Base-by-base conservation (phyloP, 2,329 filamentous ascomycete genomes). In the Talaromyces verruculosus region DNA sequence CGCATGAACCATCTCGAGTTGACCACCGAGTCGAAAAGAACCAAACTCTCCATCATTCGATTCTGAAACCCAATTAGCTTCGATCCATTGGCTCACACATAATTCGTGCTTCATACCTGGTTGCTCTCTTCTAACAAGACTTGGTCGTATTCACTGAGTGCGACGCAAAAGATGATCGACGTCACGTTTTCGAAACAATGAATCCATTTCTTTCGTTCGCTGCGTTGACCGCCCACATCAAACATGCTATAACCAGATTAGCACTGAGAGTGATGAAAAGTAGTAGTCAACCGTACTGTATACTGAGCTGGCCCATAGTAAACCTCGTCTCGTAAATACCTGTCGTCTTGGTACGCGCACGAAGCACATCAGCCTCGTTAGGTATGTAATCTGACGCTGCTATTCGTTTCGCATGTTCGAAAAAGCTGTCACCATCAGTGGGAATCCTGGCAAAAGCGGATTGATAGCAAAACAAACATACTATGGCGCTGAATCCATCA, bases 181-280 rank as follows among this genome's bases (percentile, higher is more conserved):
- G 95, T 99, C 73, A 99, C 95, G 73, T 98, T 98, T 79, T 99
- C 95, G 79, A 99, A 99, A 82, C 95, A 99, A 81, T 99, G 95
- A 76, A 99, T 99, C 95, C 95, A 99, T 83, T 99, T 99, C 84
- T 99, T 99, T 69, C 95, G 88, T 81, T 99, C 95, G 78, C 94
- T 98, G 76, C 95, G 85, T 80, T 99, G 95, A 28, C 95, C 95
- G 69, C 95, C 95, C 4, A 99, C 95, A 78, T 99, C 95, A 76
- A 99, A 99, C 95, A 99, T 99, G 82, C 94, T 98, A 74, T 62
- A 73, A 67, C 11, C n/a, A 45, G 19, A n/a, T 49, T 13, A 64
- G 55, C 17, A 35, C 17, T 43, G 47, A 49, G 33, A 25, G 13
- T 45, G 39, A 61, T 62, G 39, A 61, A 22, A 61, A 30, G 60